Base-by-base conservation (phyloP, 2,329 filamentous ascomycete genomes). In the Xenoacremonium recifei region DNA sequence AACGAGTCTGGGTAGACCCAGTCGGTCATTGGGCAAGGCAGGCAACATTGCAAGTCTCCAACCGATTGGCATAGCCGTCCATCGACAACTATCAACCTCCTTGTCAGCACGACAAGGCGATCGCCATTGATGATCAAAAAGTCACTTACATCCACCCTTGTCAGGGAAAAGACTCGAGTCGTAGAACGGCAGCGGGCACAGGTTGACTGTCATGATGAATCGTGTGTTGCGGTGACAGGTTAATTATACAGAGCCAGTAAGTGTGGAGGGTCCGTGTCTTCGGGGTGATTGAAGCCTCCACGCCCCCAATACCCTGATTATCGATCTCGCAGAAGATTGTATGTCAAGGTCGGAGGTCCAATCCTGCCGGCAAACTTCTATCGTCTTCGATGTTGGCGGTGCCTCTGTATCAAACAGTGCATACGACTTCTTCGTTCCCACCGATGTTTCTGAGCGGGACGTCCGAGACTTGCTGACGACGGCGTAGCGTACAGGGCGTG, bases 11-110 rank as follows among this genome's bases (percentile, higher is more conserved):
- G 73, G 50, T 84, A 83, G 18, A 79, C 68, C 84, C 86, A 97
- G 43, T 92, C 80, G 10, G 87, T 86, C 58, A 88, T 75, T 21
- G 93, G 93, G 64, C 93, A 99, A 47, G 93, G 93, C 43, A 99
- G 67, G 64, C 93, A 99, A 65, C 93, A 99, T 25, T 72, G 73
- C 4, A 82, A 54, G 25, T 68, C 64, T 5, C 70, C 60, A 18
- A 77, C 51, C 7, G 58, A 63, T 77, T 70, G 68, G 57, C 77
- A 80, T 29, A 80, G 51, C 20, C 77, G 67, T 35, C 82, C 82
- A 17, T 71, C 68, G 30, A 82, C 61, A 58, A 79, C 83, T 87
- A 44, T n/a, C 21, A 20, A 11, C n/a, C 17, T 13, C 9, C 16
- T 7, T 12, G 40, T 56, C 38, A 52, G 50, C 19, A 16, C 4